phyloP scores from a whole-genome alignment of 192 early-diverging fungal species.

The Entophlyctis helioformis region DNA sequence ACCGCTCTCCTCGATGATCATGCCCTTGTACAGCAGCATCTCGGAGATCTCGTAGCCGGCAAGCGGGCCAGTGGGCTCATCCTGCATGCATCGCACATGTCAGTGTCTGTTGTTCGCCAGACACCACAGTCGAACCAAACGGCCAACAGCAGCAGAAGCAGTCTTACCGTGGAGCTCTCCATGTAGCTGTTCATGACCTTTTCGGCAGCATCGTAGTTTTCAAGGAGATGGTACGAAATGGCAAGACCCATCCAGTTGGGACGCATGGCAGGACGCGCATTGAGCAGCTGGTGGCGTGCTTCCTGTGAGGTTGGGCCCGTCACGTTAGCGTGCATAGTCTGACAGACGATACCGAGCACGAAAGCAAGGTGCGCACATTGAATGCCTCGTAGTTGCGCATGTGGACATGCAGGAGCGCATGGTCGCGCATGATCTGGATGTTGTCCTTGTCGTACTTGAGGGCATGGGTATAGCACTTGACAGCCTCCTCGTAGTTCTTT shows the following conservation, averaged over 20 bases:
- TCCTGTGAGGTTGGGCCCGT: conserved; percentile 30
- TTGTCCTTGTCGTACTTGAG: conserved; percentile 81
- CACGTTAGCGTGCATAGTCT: no score
- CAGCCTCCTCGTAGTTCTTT: conserved; percentile 85
- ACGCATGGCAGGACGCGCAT: conserved; percentile 53
- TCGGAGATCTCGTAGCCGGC: conserved; percentile 66
- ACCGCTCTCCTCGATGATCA: conserved; percentile 72
- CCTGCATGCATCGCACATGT: background rate
- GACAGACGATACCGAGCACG: no score
- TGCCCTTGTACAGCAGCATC: conserved; percentile 75
- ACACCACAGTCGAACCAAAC: no score
- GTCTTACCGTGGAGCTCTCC: no score
- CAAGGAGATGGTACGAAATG: conserved; percentile 69
- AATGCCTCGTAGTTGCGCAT: conserved; percentile 76
- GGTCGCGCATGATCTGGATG: conserved; percentile 84
- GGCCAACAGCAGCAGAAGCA: no score
- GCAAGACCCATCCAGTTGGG: conserved; percentile 81
- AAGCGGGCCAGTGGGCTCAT: conserved; percentile 3
- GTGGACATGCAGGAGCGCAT: conserved; percentile 75
- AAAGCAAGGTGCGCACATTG: conserved; percentile 28
- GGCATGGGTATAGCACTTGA: conserved; percentile 83
- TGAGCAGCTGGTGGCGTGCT: conserved; percentile 53
- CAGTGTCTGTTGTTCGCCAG: no score
- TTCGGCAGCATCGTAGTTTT: conserved; percentile 61
- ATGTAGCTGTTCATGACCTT: conserved; percentile 42